Percentiles rank a stretch among this genome's conserved stretches.
Conservation (phyloP, 108 stramenopile species). For the Cyclotella kingstonii region DNA sequence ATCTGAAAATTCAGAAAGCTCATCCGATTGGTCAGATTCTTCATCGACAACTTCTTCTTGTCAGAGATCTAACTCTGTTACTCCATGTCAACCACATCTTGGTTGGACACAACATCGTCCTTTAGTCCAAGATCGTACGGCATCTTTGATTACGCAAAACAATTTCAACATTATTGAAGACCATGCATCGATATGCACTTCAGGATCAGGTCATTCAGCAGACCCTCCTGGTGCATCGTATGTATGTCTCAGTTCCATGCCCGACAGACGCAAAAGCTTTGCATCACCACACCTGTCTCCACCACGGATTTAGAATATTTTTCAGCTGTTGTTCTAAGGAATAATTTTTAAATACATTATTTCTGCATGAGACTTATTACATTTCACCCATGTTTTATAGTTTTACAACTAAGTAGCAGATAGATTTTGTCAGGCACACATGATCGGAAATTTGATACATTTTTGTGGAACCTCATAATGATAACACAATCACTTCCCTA, state of each 20-base stretch:
- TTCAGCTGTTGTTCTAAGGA: neutral
- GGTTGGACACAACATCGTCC: neutral
- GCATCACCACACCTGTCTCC: constrained; percentile 24
- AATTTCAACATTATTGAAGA: neutral
- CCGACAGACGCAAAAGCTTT: constrained; percentile 2
- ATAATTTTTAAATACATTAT: too few species aligned
- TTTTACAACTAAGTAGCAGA: neutral
- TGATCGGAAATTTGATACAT: too few species aligned
- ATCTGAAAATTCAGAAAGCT: constrained; percentile 14
- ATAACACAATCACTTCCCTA: neutral
- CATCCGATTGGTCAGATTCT: constrained; percentile 1
- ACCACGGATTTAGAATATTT: neutral
- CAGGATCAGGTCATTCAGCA: constrained; percentile 28
- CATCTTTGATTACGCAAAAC: constrained; percentile 4
- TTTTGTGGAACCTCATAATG: neutral
- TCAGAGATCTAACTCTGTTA: neutral
- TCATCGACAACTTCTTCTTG: constrained; percentile 1
- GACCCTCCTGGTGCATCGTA: constrained; percentile 49
- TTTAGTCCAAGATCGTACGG: constrained; percentile 2
- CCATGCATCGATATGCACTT: constrained; percentile 23
- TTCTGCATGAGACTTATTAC: too few species aligned
- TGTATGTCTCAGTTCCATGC: neutral
- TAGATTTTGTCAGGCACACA: neutral
- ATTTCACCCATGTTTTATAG: too few species aligned
- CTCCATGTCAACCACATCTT: neutral